Evolutionary conservation across 225 moss, liverwort and hornwort species (phyloP), one percentile per base, ranked within the genome.

Genomic region (Pseudoscleropodium purum): DNA sequence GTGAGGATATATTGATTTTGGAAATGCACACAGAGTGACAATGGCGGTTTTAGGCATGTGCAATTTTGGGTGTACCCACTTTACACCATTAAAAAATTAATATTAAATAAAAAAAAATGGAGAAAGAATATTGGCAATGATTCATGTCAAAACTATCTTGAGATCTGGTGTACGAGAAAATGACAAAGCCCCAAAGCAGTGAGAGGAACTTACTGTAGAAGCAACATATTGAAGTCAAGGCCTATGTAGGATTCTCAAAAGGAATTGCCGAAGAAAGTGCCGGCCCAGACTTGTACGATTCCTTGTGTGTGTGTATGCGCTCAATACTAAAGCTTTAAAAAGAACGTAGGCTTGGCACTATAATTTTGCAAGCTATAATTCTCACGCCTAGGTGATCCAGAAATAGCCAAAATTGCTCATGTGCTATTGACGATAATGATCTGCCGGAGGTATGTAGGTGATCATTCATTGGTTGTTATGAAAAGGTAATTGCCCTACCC

Each of bases 271-370:
- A 37, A 36, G 31, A 19, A 21, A 31, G 24, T 1, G 5, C 52
- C 1, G 0, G 34, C 7, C 52, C 14, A 2, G 26, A 37, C 56
- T 37, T 56, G 79, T 37, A 78, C 0, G 16, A 24, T 36, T 9
- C 9, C n/a, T n/a, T 0, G 0, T 9, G 18, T 9, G 27, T 5
- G 7, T 60, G 4, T 25, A 23, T 9, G 9, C 47, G 47, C 47
- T 7, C 59, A 59, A 59, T 13, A 33, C 8, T 7, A 5, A 75
- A 49, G 49, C 19, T 4, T 23, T 57, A 5, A 19, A 37, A 36
- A 25, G 25, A 59, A 29, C 8, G 41, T 41, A 41, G 81, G 13
- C 19, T 30, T 2, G 0, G 12, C 17, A 23, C 52, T 36, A 25
- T 54, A 52, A 52, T 14, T 52, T 52, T 52, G n/a, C 14, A 52